Evolutionary conservation across 2,329 filamentous ascomycete genomes (phyloP).

Genomic region (Cercospora beticola): DNA sequence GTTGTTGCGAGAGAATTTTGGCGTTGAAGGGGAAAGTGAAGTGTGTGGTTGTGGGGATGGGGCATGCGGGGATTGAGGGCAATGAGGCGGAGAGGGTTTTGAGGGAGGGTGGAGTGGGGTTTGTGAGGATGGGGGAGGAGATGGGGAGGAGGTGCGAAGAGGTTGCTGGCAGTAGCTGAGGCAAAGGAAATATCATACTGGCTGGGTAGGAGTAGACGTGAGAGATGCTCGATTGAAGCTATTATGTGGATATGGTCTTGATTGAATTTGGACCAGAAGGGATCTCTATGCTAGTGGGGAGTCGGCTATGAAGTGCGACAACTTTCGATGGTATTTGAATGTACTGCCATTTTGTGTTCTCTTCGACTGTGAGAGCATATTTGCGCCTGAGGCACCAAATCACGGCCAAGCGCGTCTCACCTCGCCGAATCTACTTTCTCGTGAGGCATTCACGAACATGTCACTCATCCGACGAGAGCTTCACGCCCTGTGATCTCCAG

Average conservation of each 20-base stretch:
- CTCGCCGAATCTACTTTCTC: neutral
- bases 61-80: neutral
- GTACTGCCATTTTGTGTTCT: too few species aligned
- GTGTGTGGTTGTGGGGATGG: constrained; percentile 1
- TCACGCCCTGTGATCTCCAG: too few species aligned
- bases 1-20: constrained; percentile 2
- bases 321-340: too few species aligned
- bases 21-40: neutral
- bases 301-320: too few species aligned
- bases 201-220: neutral
- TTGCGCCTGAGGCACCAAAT: too few species aligned
- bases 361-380: too few species aligned
- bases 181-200: neutral
- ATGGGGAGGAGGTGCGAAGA: neutral
- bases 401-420: too few species aligned
- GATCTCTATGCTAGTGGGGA: too few species aligned
- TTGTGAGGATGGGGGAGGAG: neutral
- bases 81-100: neutral
- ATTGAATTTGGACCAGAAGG: too few species aligned
- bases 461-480: neutral
- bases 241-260: too few species aligned
- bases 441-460: neutral
- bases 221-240: neutral
- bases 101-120: neutral
- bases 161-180: neutral